Conservation (phyloP, 2,329 filamentous ascomycete genomes). For the Alternaria sp. region DNA sequence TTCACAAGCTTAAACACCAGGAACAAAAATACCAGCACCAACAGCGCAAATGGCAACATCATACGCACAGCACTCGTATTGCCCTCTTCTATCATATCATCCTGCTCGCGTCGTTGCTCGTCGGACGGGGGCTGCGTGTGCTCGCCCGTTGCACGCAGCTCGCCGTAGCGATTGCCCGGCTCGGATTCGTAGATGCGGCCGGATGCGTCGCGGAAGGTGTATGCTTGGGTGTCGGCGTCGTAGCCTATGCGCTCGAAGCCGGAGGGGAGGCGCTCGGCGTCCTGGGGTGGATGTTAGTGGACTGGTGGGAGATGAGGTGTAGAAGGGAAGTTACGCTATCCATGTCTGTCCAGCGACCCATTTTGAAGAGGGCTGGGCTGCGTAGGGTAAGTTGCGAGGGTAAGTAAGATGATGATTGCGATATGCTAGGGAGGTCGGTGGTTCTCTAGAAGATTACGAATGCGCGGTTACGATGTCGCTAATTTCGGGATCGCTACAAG, state of each 20-base stretch:
- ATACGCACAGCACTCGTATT: constrained; percentile 57
- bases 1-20: constrained; percentile 46
- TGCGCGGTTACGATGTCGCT: not conserved
- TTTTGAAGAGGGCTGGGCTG: constrained; percentile 16
- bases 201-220: constrained; percentile 59
- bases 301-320: not conserved
- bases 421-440: not conserved
- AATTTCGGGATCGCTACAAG: not conserved
- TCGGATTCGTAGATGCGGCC: constrained; percentile 60
- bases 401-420: not conserved
- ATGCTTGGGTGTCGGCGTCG: constrained; percentile 62
- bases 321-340: constrained; percentile 24
- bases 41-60: constrained; percentile 65
- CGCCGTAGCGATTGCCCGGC: constrained; percentile 59
- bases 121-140: constrained; percentile 4
- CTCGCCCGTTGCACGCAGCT: constrained; percentile 38
- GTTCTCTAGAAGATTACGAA: not conserved
- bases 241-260: constrained; percentile 64
- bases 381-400: not conserved
- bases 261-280: constrained; percentile 61
- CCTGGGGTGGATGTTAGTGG: constrained; percentile 31
- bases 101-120: not conserved
- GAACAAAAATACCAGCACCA: constrained; percentile 60
- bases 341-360: constrained; percentile 34
- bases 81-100: constrained; percentile 24